phyloP scores from a whole-genome alignment of 495 filamentous ascomycete genomes.

The Aspergillus coremiiformis region DNA sequence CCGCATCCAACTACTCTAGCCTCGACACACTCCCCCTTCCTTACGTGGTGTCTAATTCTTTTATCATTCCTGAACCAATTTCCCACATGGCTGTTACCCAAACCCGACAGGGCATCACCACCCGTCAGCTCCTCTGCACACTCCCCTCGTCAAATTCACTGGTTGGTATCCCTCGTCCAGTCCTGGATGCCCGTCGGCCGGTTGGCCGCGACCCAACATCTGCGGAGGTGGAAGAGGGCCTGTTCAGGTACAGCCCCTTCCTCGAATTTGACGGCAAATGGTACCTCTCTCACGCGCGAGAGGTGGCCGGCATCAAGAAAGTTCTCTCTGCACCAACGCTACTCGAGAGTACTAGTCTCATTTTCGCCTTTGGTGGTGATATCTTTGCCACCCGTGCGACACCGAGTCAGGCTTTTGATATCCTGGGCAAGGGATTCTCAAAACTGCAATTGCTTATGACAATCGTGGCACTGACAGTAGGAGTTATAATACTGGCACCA shows the following conservation, averaged over 20 bases:
- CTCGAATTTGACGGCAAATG: slow-evolving; percentile 81
- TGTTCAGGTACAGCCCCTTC: slow-evolving; percentile 64
- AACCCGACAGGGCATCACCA: slow-evolving; percentile 89
- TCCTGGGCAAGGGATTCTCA: slow-evolving; percentile 86
- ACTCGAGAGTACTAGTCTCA: slow-evolving; percentile 88
- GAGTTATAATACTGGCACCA: slow-evolving; percentile 70
- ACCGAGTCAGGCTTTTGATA: slow-evolving; percentile 82
- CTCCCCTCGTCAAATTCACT: slow-evolving; percentile 64
- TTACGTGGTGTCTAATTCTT: slow-evolving; percentile 69
- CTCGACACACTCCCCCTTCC: slow-evolving; percentile 55
- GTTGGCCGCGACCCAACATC: slow-evolving; percentile 76
- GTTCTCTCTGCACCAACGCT: slow-evolving; percentile 66
- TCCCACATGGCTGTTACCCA: slow-evolving; percentile 74
- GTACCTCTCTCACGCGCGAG: slow-evolving; percentile 72
- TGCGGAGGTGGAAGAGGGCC: slow-evolving; percentile 73
- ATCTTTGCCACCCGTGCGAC: slow-evolving; percentile 78
- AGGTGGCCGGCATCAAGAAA: slow-evolving; percentile 66
- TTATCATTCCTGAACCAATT: slow-evolving; percentile 67
- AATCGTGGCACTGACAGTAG: slow-evolving; percentile 65
- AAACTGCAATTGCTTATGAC: slow-evolving; percentile 79
- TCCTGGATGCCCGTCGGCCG: slow-evolving; percentile 83
- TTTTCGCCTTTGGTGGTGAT: slow-evolving; percentile 83
- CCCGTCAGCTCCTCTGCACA: slow-evolving; percentile 70
- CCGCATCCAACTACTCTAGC: slow-evolving; percentile 63
- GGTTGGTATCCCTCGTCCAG: slow-evolving; percentile 64